Base-by-base conservation (phyloP, 83 land plant species). In the Picea abies region DNA sequence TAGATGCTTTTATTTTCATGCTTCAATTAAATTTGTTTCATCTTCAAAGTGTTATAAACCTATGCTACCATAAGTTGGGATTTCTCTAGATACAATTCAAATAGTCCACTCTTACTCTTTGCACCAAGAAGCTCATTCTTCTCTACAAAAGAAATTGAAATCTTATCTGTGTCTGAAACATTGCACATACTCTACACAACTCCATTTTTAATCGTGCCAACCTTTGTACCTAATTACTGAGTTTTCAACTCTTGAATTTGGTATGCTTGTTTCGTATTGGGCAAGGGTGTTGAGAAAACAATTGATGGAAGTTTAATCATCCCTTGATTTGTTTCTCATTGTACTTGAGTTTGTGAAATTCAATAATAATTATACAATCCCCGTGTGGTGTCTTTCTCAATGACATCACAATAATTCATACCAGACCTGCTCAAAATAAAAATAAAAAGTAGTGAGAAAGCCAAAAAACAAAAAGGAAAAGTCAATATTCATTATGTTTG, bases 371-470 rank as follows among this genome's bases (percentile, higher is more conserved):
- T 86, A 68, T 82, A 47, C 2, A 89, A 29, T 62, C 90, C 88
- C 49, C 89, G 86, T 17, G 88, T 94, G 16, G 96, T 94, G 66
- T 90, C 94, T 58, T 90, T 94, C 67, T 94, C 95, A 47, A 84
- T 79, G 69, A 92, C 29, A 66, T 75, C 82, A 81, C 99, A 97
- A 10, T 73, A 85, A 76, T 95, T 97, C 99, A 92, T 90, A 69
- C 94, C 95, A 91, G 93, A 94, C 94, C 96, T 93, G 86, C 8
- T 47, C 29, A 79, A 95, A 39, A 35, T 39, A 82, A 79, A 29
- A 29, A 29, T 29, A 29, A 63, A 8, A 23, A 32, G 7, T 4
- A 52, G 12, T 25, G 10, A 44, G 23, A 15, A 0, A 49, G 41
- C 4, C 39, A 83, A 47, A 39, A 19, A 56, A 16, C 47, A 1